These are phyloP conservation scores for Schizosaccharomyces pombe DNA, from an alignment of 805 yeast genomes.

Conservation along the genomic window ASM294v3 CU329670.1:2778501-2779000, in stretches of 20 bases:
- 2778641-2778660: constrained; percentile 26
- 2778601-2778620: not conserved
- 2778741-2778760: constrained; percentile 36
- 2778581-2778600: not conserved
- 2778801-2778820: constrained; percentile 41
- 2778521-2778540: no score
- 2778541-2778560: not conserved
- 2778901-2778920: not conserved
- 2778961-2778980: not conserved
- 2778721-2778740: constrained; percentile 27
- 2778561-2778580: not conserved
- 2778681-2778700: constrained; percentile 19
- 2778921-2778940: not conserved
- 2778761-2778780: constrained; percentile 24
- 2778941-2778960: not conserved
- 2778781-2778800: not conserved
- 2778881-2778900: no score
- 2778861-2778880: not conserved
- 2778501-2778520: not conserved
- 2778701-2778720: constrained; percentile 16
- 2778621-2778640: constrained; percentile 39
- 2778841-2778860: constrained; percentile 9
- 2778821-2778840: constrained; percentile 65
- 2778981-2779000: not conserved
- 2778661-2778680: constrained; percentile 35